A percentile compares a stretch with the other conserved stretches of the same genome.
These are phyloP conservation scores for Sporopachydermia quercuum DNA, from an alignment of 805 yeast genomes.

Conservation along the genomic window DNA sequence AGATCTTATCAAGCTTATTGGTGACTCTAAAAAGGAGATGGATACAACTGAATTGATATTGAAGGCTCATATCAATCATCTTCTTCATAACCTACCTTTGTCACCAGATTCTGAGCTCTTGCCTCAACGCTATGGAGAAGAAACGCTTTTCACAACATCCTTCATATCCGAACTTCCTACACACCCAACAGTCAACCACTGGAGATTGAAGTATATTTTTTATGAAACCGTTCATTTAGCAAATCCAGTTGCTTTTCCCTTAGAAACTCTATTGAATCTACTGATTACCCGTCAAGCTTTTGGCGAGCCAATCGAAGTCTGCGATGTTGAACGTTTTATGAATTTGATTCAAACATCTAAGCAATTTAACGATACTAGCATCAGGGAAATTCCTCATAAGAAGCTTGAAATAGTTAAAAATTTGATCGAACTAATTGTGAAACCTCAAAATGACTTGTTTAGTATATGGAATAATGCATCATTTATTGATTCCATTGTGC, in stretches of 20 bases:
- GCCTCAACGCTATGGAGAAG: conserved; percentile 8
- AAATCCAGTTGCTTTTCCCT: conserved; percentile 12
- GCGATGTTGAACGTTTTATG: conserved; percentile 16
- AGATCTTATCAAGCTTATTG: conserved; percentile 4
- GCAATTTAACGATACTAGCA: conserved; percentile 10
- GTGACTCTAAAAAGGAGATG: conserved; percentile 6
- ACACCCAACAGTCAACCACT: conserved; percentile 10
- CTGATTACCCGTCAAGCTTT: conserved; percentile 16
- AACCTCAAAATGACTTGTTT: not conserved
- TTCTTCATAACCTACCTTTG: too few species aligned
- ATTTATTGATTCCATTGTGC: not conserved
- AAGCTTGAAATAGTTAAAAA: conserved; percentile 9
- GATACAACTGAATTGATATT: conserved; percentile 6
- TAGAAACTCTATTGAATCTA: conserved; percentile 11
- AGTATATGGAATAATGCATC: not conserved
- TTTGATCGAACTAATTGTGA: not conserved
- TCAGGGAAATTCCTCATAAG: conserved; percentile 10
- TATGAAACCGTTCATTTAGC: conserved; percentile 12
- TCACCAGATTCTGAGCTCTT: too few species aligned
- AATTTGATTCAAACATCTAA: conserved; percentile 15
- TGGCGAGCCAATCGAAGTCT: conserved; percentile 14
- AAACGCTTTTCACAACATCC: conserved; percentile 10
- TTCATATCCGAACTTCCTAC: conserved; percentile 11
- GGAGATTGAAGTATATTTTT: conserved; percentile 17
- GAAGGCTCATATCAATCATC: conserved; percentile 11